These are phyloP conservation scores for Amylocystis lapponica DNA, from an alignment of 768 basidiomycete genomes.

Conservation along the genomic window DNA sequence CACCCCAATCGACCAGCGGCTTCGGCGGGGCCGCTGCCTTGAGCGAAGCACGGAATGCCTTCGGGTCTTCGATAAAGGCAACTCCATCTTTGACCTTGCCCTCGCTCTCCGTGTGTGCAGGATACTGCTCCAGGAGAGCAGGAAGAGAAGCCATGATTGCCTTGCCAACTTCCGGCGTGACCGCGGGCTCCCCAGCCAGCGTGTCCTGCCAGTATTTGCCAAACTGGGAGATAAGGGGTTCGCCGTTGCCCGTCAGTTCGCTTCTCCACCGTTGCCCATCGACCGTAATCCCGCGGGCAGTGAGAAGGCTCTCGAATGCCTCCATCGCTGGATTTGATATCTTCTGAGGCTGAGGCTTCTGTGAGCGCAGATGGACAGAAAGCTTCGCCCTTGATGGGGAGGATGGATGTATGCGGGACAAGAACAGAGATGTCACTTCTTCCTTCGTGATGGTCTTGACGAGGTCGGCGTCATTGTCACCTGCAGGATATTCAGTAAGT, in stretches of 20 bases:
- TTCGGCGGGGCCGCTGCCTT: constrained; percentile 49
- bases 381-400: constrained; percentile 73
- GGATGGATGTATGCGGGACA: constrained; percentile 59
- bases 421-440: constrained; percentile 71
- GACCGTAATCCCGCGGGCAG: constrained; percentile 40
- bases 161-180: constrained; percentile 33
- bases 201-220: constrained; percentile 52
- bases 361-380: constrained; percentile 76
- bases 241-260: constrained; percentile 42
- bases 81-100: constrained; percentile 42
- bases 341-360: constrained; percentile 51
- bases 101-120: constrained; percentile 47
- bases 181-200: constrained; percentile 32
- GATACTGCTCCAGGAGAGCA: constrained; percentile 48
- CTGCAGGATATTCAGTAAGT: constrained; percentile 33
- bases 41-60: constrained; percentile 60
- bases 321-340: constrained; percentile 60
- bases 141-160: constrained; percentile 52
- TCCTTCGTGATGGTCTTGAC: constrained; percentile 64
- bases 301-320: constrained; percentile 53
- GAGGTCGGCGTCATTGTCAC: constrained; percentile 61
- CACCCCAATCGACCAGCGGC: constrained; percentile 70
- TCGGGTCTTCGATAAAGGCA: constrained; percentile 58
- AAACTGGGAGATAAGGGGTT: constrained; percentile 57
- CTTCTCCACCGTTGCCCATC: constrained; percentile 48